A percentile compares a stretch with the other conserved stretches of the same genome.
These are phyloP conservation scores for Eutypa lata DNA, from an alignment of 2,329 filamentous ascomycete genomes.

Conservation along the genomic window DNA sequence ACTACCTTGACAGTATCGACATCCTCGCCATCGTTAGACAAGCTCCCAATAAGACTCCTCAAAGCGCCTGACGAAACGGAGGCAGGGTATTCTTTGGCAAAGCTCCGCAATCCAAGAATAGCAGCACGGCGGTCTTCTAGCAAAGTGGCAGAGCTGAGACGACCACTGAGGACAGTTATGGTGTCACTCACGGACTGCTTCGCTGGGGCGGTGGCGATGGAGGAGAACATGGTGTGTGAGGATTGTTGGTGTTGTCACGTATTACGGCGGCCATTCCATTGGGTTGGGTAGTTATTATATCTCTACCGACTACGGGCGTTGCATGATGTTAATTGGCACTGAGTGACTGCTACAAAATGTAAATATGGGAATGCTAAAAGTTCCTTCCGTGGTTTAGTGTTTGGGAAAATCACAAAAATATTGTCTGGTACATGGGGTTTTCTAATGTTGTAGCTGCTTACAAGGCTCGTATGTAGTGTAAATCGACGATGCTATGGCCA, in stretches of 20 bases:
- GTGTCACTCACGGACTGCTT: conserved; percentile 96
- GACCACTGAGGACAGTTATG: conserved; percentile 83
- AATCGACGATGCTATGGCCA: background rate
- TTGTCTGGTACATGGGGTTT: too few species aligned
- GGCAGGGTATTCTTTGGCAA: conserved; percentile 93
- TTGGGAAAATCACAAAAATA: too few species aligned
- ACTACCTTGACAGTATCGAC: conserved; percentile 95
- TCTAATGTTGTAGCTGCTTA: too few species aligned
- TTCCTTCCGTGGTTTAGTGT: too few species aligned
- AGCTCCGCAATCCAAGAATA: conserved; percentile 88
- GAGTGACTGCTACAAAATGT: too few species aligned
- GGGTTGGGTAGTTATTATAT: conserved; percentile 11
- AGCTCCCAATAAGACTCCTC: conserved; percentile 77
- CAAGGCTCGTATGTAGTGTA: too few species aligned
- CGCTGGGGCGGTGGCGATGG: conserved; percentile 69
- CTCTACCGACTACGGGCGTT: background rate
- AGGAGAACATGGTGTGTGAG: conserved; percentile 54
- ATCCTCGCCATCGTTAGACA: conserved; percentile 87
- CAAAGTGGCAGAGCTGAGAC: conserved; percentile 83
- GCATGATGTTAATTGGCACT: conserved; percentile 17
- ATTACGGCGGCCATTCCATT: conserved; percentile 28
- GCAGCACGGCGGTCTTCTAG: conserved; percentile 92
- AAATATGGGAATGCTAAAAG: too few species aligned
- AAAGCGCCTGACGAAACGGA: conserved; percentile 93
- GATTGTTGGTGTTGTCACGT: conserved; percentile 20